Conservation (phyloP, 1,139 yeast species). For the Hyphopichia khmerensis region DNA sequence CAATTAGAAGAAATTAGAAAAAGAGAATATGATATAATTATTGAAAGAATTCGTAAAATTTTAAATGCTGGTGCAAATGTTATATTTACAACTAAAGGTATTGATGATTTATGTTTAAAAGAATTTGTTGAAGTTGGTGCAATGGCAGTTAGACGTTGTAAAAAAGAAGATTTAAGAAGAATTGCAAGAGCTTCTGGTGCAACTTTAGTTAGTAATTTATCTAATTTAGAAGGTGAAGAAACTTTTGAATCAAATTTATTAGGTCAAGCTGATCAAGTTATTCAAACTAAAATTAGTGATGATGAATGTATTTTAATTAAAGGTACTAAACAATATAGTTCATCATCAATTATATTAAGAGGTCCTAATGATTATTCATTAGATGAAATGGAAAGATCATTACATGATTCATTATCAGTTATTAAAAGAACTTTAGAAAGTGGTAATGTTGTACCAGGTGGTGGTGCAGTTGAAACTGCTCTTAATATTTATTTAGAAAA, state of each 20-base stretch:
- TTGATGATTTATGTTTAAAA: conserved; percentile 93
- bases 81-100: conserved; percentile 94
- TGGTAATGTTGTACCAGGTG: conserved; percentile 96
- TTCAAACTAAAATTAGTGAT: conserved; percentile 88
- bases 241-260: conserved; percentile 84
- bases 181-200: conserved; percentile 99
- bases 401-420: conserved; percentile 92
- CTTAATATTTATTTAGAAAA: conserved; percentile 92
- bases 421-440: conserved; percentile 96
- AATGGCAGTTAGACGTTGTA: conserved; percentile 97
- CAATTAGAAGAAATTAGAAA: conserved; percentile 94
- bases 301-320: conserved; percentile 95
- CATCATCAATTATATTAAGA: conserved; percentile 87
- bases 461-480: conserved; percentile 98
- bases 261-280: conserved; percentile 91
- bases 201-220: conserved; percentile 78
- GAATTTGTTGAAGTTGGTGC: conserved; percentile 94
- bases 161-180: conserved; percentile 93
- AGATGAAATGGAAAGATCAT: conserved; percentile 97
- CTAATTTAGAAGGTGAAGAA: conserved; percentile 97
- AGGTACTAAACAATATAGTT: conserved; percentile 92
- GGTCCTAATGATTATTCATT: conserved; percentile 96
- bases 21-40: conserved; percentile 87
- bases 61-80: conserved; percentile 95
- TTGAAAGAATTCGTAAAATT: conserved; percentile 86